These are phyloP conservation scores for Myochromella boudieri DNA, from an alignment of 768 basidiomycete species.

Conservation along the genomic window DNA sequence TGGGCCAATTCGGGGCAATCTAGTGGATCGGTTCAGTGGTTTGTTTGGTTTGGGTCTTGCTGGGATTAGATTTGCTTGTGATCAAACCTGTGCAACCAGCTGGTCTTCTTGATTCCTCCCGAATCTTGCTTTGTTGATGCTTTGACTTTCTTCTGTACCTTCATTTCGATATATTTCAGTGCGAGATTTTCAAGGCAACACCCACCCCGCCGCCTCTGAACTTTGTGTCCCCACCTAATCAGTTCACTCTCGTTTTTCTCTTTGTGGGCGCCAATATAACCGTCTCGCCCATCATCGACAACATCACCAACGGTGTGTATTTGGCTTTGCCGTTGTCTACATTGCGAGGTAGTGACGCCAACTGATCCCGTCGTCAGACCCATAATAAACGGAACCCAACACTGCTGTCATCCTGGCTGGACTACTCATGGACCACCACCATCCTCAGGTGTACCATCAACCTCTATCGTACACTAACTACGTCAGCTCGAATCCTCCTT, in stretches of 20 bases:
- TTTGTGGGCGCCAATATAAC: too few relatives aligned
- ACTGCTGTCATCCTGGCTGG: not conserved
- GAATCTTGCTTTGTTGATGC: slow-evolving; percentile 14
- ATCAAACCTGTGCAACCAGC: slow-evolving; percentile 20
- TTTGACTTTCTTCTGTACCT: slow-evolving; percentile 9
- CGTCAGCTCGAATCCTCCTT: slow-evolving; percentile 32
- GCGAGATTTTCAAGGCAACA: not conserved
- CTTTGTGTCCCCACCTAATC: not conserved
- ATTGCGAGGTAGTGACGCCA: not conserved
- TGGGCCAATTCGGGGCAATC: too few relatives aligned
- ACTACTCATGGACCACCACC: slow-evolving; percentile 18
- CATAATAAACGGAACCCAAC: slow-evolving; percentile 3
- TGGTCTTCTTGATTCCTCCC: slow-evolving; percentile 10
- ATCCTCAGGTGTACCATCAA: slow-evolving; percentile 17
- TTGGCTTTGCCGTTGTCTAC: not conserved
- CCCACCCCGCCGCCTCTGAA: not conserved
- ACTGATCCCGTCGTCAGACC: slow-evolving; percentile 9
- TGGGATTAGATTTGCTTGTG: slow-evolving; percentile 19
- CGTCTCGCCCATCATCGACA: slow-evolving; percentile 8
- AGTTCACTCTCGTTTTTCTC: too few relatives aligned
- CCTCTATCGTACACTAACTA: slow-evolving; percentile 25
- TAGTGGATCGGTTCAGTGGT: slow-evolving; percentile 13
- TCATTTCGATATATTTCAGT: slow-evolving; percentile 10
- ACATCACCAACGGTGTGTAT: slow-evolving; percentile 6
- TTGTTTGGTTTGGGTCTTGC: slow-evolving; percentile 11